Evolutionary conservation across 1,139 yeast genomes (phyloP), one percentile per base, ranked within the genome.

Genomic region (Kurtzmaniella quercitrusa): DNA sequence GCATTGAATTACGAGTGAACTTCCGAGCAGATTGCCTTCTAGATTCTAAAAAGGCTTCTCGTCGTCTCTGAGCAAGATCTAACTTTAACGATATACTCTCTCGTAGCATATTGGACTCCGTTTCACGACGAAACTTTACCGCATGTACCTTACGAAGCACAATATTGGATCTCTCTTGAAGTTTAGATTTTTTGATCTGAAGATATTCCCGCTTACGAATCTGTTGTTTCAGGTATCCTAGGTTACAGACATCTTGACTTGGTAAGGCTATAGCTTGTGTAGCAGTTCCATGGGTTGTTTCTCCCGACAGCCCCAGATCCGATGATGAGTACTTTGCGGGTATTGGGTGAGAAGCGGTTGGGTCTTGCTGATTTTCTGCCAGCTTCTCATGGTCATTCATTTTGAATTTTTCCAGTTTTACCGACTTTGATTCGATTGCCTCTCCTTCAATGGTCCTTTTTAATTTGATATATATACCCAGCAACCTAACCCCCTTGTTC

Each of bases 21-120:
- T 23, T 38, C 21, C 49, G 41, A 3, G 57, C 66, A 17, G 53
- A 48, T 16, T 46, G 45, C 19, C 51, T 44, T 4, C 57, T 50
- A 11, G 45, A 34, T 3, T 54, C 47, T 36, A 62, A 44, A 37
- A 53, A 45, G n/a, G 46, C 41, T 14, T 47, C 38, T 34, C 65
- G 47, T 31, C 63, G 48, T n/a, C 45, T 43, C n/a, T 48, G 45
- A 1, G 63, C 64, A 8, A 40, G 38, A 21, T 50, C 46, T 16
- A 57, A 44, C 25, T 49, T 46, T 8, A 46, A 42, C 15, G 43
- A 41, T 34, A 57, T 46, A 25, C 46, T 48, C 8, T 42, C 45
- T 17, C 46, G 45, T 25, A 49, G 48, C 15, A 43, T 38, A 21
- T 48, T 45, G 9, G 48, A 34, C 2, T 39, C 37, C 21, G 42